These are phyloP conservation scores for Xylaria longipes DNA, from an alignment of 495 filamentous ascomycete genomes.

Conservation along the genomic window DNA sequence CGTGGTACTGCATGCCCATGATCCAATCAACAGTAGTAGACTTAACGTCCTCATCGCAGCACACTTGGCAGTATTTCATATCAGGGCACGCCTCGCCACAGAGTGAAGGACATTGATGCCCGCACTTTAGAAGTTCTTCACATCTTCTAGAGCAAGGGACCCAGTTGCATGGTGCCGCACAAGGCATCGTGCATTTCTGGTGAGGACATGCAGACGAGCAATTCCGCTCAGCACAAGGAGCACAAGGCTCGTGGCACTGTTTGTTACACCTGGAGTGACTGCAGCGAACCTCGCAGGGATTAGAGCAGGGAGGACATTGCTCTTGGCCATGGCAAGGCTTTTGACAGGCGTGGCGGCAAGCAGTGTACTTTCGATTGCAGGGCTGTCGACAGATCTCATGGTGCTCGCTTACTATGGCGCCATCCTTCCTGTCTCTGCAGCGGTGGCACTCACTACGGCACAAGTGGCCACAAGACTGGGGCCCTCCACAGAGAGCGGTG, in stretches of 20 bases:
- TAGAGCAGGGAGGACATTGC: constrained; percentile 60
- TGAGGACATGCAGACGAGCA: constrained; percentile 67
- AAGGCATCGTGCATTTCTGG: constrained; percentile 67
- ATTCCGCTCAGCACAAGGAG: constrained; percentile 63
- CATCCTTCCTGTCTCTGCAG: constrained; percentile 53
- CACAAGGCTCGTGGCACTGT: constrained; percentile 67
- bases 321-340: constrained; percentile 59
- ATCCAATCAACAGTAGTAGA: constrained; percentile 61
- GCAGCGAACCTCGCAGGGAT: constrained; percentile 66
- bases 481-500: constrained; percentile 48
- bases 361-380: constrained; percentile 63
- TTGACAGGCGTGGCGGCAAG: constrained; percentile 65
- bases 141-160: constrained; percentile 73
- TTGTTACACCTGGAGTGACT: constrained; percentile 65
- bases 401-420: constrained; percentile 36
- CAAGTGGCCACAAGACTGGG: constrained; percentile 64
- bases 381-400: constrained; percentile 59
- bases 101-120: constrained; percentile 67
- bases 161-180: constrained; percentile 72
- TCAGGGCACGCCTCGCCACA: constrained; percentile 72
- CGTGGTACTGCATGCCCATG: constrained; percentile 54
- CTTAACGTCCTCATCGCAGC: constrained; percentile 51
- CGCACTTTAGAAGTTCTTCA: constrained; percentile 60
- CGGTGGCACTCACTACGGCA: constrained; percentile 60
- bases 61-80: constrained; percentile 62